These are phyloP conservation scores for Mimosa pudica DNA, from an alignment of 306 rosid species.

Conservation along the genomic window DNA sequence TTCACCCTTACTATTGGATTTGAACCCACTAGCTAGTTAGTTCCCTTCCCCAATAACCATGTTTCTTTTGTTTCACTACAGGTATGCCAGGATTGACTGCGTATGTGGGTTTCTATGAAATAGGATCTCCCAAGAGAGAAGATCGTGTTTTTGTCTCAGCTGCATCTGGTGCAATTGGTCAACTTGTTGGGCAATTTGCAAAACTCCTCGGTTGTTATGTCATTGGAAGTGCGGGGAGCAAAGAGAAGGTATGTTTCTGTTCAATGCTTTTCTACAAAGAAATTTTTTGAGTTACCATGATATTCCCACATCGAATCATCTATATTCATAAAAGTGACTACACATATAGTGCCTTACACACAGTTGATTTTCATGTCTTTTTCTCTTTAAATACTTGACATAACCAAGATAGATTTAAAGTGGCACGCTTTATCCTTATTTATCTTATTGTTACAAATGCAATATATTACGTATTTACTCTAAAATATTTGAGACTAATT, in stretches of 20 bases:
- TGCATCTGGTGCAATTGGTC: constrained; percentile 17
- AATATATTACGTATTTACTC: background rate
- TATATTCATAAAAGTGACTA: background rate
- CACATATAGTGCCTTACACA: background rate
- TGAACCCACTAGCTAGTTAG: background rate
- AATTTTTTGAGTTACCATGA: background rate
- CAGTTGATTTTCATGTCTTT: too few species aligned
- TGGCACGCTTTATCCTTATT: too few species aligned
- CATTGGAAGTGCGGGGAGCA: constrained; percentile 41
- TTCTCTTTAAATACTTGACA: too few species aligned
- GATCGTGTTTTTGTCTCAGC: constrained; percentile 8
- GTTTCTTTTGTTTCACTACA: background rate
- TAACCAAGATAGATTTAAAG: too few species aligned
- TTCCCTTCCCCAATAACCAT: background rate
- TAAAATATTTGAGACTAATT: background rate
- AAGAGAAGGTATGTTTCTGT: constrained; percentile 30
- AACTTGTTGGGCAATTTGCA: constrained; percentile 16
- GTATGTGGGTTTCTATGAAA: constrained; percentile 17
- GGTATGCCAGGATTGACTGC: constrained; percentile 44
- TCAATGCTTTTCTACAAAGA: background rate
- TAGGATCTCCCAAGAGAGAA: constrained; percentile 18
- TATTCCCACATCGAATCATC: background rate
- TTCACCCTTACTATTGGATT: background rate
- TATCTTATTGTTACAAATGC: background rate
- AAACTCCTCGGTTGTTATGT: constrained; percentile 34